Base-by-base conservation (phyloP, 768 basidiomycete species). In the Artomyces pyxidatus region DNA sequence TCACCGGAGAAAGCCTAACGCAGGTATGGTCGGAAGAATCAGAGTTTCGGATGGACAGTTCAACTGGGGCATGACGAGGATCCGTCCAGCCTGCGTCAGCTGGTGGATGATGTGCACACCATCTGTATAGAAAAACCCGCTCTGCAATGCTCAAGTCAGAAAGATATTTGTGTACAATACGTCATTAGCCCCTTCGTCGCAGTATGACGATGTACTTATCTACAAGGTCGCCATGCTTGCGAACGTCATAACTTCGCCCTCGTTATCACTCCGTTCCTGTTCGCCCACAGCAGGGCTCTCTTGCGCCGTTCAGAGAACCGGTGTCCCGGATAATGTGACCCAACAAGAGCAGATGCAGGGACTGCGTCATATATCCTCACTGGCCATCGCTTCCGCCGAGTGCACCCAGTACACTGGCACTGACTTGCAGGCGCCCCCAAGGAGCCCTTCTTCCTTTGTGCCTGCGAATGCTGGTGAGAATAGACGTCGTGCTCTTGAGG, bases 41-140 rank as follows among this genome's bases (percentile, higher is more conserved):
- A 92, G 64, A 10, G 73, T 72, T 45, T 88, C 85, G n/a, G 79
- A 78, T 60, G 90, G 88, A 69, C 90, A 92, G 62, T 89, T 89
- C 44, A 95, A 73, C 22, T 94, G 72, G 52, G 93, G 78, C 12
- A 89, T 89, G 47, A 95, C 80, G 16, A 96, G 73, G 2, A 92
- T 93, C 43, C 93, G 80, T 7, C 93, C 93, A 22, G 92, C 92
- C 61, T 94, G 91, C 3, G 92, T 94, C 51, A 95, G 71, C 64
- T 96, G 93, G 62, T 96, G 92, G 40, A 96, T 95, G 51, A 94
- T 91, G 63, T 94, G 91, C 1, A 95, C 91, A 2, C 92, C 92
- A 65, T 92, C 90, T 93, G 59, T 3, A 21, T 17, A 2, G 28
- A 46, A 22, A 6, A n/a, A 27, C 25, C 5, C 30, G 53, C 16